Evolutionary conservation across 179 eudicot genomes (phyloP), one percentile per base, ranked within the genome.

Genomic region (Silene noctiflora): DNA sequence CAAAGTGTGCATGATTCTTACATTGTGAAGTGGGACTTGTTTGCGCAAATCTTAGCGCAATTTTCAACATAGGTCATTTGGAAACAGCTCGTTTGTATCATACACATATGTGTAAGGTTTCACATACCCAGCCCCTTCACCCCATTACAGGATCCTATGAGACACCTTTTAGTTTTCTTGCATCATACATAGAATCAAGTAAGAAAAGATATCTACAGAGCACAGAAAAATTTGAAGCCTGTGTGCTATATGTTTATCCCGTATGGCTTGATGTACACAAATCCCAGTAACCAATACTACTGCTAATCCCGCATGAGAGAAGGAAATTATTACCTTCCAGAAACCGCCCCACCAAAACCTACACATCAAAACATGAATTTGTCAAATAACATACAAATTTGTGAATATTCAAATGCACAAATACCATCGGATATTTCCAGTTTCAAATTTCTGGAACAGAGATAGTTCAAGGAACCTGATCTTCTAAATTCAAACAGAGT

Each of bases 321-420:
- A 68, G 39, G 65, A 78, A 79, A 14, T 31, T 69, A 72, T 78
- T 82, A 95, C 99, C 97, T 95, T 95, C 91, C 91, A 95, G 82
- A 95, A 85, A 83, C 99, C 99, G 83, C 97, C 99, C 86, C 86
- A 93, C 99, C 99, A 95, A 81, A 95, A 95, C 87, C 99, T 95
- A 87, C 65, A 82, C 14, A 82, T 53, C 65, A 81, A 76, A 65
- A 51, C 71, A 39, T 1, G 20, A 63, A 74, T 53, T 6, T 46
- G 48, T 77, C 76, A 77, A 63, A 17, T 62, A 27, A 29, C 14
- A 76, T 42, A 72, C 17, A 65, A 27, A 19, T 51, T 66, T 20
- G 7, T 29, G 44, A 29, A n/a, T 22, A 70, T 56, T 33, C 16
- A 4, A 27, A 31, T 4, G 39, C 39, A 33, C 39, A 33, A 33